Base-by-base conservation (phyloP, 2,329 filamentous ascomycete genomes). In the Epichloe gansuensis region DNA sequence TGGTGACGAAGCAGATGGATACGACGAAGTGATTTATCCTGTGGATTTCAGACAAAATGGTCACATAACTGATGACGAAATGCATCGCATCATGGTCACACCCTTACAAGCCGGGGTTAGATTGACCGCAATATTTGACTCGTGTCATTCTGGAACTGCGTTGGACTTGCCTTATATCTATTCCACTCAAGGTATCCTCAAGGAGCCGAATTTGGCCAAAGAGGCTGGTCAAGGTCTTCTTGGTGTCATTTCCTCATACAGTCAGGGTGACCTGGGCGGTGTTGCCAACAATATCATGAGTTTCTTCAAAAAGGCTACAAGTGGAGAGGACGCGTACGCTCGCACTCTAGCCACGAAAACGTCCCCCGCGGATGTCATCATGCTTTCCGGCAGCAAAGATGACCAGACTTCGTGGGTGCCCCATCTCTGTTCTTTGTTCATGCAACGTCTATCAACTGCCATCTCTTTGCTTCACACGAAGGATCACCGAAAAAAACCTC, bases 301-400 rank as follows among this genome's bases (percentile, higher is more conserved):
- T 45, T 81, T 97, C 62, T 82, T 95, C 72, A 96, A 95, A 74
- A 94, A 93, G 68, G 89, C 88, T 11, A 85, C 87, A 15, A 81
- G 73, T 51, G 90, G 91, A 59, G 78, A 93, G 53, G 83, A 89
- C n/a, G 84, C 84, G 6, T 85, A 90, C 67, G 80, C 89, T 70
- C 84, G 84, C 63, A 82, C 89, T 48, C 71, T 90, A 58, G 78
- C 85, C 58, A 96, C 91, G 42, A 96, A 95, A 76, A 96, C 91
- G 11, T 93, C 87, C 47, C 86, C 90, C 1, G 93, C 93, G 44
- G 93, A 97, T 68, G 91, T 98, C 44, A 79, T 97, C 65, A 96
- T 97, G 89, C 93, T 90, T 81, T 95, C 89, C 51, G 93, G 93
- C 52, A 95, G 88, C 73, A 97, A 97, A 69, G 93, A 97, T 64